Conservation (phyloP, 1,284 basidiomycete species). For the Ustilago xerochloae region DNA sequence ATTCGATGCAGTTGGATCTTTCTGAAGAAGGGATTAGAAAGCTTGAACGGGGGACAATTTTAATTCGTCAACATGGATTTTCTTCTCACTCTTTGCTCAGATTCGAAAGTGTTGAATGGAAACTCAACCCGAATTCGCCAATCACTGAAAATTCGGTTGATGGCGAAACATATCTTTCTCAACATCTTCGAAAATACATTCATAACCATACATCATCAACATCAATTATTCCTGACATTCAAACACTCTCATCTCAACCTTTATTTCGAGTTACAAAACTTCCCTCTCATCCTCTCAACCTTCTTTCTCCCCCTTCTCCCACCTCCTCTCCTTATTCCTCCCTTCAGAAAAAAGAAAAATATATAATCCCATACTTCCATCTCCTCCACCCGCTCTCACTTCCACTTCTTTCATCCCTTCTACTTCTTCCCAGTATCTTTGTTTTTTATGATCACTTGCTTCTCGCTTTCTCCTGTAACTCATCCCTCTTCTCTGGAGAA, state of each 20-base stretch:
- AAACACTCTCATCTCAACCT: constrained; percentile 3
- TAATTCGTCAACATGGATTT: constrained; percentile 23
- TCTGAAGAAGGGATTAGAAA: not conserved
- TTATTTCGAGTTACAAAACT: constrained; percentile 16
- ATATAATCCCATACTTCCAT: constrained; percentile 29
- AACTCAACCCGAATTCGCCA: constrained; percentile 9
- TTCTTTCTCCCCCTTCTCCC: not conserved
- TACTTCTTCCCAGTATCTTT: constrained; percentile 52
- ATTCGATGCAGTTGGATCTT: not conserved
- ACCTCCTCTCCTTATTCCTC: not conserved
- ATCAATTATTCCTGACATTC: not conserved
- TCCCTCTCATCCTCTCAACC: not conserved
- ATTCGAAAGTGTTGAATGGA: constrained; percentile 2
- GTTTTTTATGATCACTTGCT: constrained; percentile 41
- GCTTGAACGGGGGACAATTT: constrained; percentile 2
- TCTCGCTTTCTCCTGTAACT: constrained; percentile 28
- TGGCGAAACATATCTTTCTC: constrained; percentile 10
- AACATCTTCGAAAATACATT: constrained; percentile 21
- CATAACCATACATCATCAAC: not conserved
- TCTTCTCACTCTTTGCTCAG: constrained; percentile 12
- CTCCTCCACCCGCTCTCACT: constrained; percentile 15
- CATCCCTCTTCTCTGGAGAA: constrained; percentile 7
- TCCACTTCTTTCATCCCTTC: not conserved
- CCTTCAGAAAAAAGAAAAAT: not conserved
- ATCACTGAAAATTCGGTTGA: not conserved